These are phyloP conservation scores for Rhodocollybia butyracea DNA, from an alignment of 768 basidiomycete species.

Conservation along the genomic window DNA sequence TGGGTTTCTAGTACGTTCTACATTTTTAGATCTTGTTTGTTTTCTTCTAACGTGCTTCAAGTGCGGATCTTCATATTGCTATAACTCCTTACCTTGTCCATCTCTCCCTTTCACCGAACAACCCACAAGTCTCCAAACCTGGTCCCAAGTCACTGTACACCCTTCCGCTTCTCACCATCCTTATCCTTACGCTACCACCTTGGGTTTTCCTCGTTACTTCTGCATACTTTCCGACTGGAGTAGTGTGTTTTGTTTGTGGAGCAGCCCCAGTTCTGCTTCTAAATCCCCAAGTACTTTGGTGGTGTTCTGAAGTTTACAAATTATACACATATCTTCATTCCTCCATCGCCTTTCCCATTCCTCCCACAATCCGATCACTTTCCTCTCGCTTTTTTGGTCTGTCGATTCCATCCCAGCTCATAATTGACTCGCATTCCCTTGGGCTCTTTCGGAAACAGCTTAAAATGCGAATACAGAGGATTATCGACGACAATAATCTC, in stretches of 20 bases:
- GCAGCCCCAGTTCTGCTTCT: slow-evolving; percentile 49
- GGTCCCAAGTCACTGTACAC: slow-evolving; percentile 50
- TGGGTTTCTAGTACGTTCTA: slow-evolving; percentile 70
- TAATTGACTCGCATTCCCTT: slow-evolving; percentile 4
- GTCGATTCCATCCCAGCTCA: not conserved
- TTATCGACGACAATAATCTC: slow-evolving; percentile 65
- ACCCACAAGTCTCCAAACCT: slow-evolving; percentile 31
- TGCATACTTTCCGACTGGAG: slow-evolving; percentile 45
- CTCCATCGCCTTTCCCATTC: not conserved
- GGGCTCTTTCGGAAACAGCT: slow-evolving; percentile 15
- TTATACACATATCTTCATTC: not conserved
- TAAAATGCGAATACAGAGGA: slow-evolving; percentile 29
- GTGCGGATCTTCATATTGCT: slow-evolving; percentile 60
- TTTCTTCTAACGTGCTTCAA: slow-evolving; percentile 21
- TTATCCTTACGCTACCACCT: slow-evolving; percentile 47
- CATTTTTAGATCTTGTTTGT: not conserved
- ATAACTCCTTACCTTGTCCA: slow-evolving; percentile 49
- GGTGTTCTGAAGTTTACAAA: not conserved
- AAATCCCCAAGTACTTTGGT: slow-evolving; percentile 41
- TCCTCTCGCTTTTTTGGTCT: not conserved
- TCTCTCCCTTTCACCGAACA: slow-evolving; percentile 46
- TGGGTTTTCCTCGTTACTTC: slow-evolving; percentile 44
- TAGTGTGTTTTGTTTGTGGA: slow-evolving; percentile 44
- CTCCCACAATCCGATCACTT: not conserved
- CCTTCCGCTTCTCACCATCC: slow-evolving; percentile 45